phyloP scores from a whole-genome alignment of 371 early-diverging fungal species.

The Mortierella sp. region DNA sequence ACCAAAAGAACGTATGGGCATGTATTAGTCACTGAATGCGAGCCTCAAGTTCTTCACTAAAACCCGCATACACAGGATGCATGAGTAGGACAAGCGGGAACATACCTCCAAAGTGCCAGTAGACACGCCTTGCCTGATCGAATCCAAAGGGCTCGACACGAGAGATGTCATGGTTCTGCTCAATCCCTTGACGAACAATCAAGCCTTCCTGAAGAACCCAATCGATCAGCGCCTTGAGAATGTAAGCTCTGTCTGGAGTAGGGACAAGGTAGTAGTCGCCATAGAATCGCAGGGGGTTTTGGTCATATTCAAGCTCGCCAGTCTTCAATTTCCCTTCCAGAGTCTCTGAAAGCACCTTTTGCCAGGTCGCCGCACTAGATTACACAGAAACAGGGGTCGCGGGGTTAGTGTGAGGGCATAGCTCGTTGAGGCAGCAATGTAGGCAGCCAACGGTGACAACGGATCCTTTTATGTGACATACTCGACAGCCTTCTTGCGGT shows the following conservation, averaged over 20 bases:
- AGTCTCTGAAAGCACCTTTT: slow-evolving; percentile 42
- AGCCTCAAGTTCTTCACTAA: neutral
- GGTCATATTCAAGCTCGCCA: slow-evolving; percentile 38
- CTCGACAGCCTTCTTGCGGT: slow-evolving; percentile 57
- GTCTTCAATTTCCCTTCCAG: slow-evolving; percentile 40
- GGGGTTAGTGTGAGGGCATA: neutral
- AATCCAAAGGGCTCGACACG: slow-evolving; percentile 40
- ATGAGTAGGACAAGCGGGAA: neutral
- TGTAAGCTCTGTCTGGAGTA: slow-evolving; percentile 34
- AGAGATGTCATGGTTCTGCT: slow-evolving; percentile 31
- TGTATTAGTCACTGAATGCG: neutral
- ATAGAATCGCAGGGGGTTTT: slow-evolving; percentile 37
- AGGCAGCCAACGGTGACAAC: neutral
- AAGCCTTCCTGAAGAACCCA: slow-evolving; percentile 55
- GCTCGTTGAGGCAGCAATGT: neutral
- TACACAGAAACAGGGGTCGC: neutral
- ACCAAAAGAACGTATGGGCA: neutral
- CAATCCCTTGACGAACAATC: slow-evolving; percentile 41
- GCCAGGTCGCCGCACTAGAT: slow-evolving; percentile 41
- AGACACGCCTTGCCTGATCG: slow-evolving; percentile 43
- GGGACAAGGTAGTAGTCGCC: slow-evolving; percentile 39
- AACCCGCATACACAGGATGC: neutral
- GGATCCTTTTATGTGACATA: slow-evolving; percentile 6
- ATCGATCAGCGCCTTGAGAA: slow-evolving; percentile 44
- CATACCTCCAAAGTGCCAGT: slow-evolving; percentile 58